Evolutionary conservation across 768 basidiomycete species (phyloP).

Genomic region (Leucocoprinus leucothites): DNA sequence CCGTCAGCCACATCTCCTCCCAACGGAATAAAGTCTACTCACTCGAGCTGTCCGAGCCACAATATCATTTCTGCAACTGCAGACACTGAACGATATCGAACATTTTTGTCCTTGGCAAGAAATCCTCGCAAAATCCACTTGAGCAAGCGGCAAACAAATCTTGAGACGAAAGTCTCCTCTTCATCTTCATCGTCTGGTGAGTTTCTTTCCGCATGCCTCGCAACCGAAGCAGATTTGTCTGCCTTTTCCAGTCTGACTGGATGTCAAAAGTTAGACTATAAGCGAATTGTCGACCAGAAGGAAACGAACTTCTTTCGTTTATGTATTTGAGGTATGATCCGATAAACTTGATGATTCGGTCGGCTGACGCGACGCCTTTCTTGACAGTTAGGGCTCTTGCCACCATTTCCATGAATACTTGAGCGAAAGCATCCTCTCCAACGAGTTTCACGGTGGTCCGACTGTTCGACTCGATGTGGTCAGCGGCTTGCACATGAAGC

Average conservation of each 20-base stretch:
- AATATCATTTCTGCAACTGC: conserved; percentile 84
- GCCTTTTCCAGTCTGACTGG: conserved; percentile 29
- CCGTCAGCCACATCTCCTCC: background rate
- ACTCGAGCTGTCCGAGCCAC: conserved; percentile 88
- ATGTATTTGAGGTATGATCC: conserved; percentile 80
- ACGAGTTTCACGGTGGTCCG: conserved; percentile 47
- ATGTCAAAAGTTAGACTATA: background rate
- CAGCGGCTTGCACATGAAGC: conserved; percentile 65
- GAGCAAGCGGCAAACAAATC: conserved; percentile 67
- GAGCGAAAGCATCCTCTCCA: conserved; percentile 81
- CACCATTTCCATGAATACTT: conserved; percentile 70
- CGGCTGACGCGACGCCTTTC: conserved; percentile 81
- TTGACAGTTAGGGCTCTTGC: conserved; percentile 74
- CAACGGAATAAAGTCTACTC: conserved; percentile 25
- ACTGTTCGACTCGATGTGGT: conserved; percentile 47
- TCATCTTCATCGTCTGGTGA: conserved; percentile 48
- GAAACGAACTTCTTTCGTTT: conserved; percentile 72
- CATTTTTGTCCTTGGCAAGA: conserved; percentile 85
- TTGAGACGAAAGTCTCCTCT: conserved; percentile 65
- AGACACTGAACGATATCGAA: conserved; percentile 78
- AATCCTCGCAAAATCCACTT: conserved; percentile 81
- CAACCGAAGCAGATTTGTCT: conserved; percentile 20
- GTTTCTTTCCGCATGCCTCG: conserved; percentile 16
- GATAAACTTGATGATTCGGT: conserved; percentile 83
- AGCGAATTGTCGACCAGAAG: background rate